A percentile compares a stretch with the other conserved stretches of the same genome.
These are phyloP conservation scores for Cylindrotheca fusiformis DNA, from an alignment of 108 stramenopile genomes.

Conservation along the genomic window DNA sequence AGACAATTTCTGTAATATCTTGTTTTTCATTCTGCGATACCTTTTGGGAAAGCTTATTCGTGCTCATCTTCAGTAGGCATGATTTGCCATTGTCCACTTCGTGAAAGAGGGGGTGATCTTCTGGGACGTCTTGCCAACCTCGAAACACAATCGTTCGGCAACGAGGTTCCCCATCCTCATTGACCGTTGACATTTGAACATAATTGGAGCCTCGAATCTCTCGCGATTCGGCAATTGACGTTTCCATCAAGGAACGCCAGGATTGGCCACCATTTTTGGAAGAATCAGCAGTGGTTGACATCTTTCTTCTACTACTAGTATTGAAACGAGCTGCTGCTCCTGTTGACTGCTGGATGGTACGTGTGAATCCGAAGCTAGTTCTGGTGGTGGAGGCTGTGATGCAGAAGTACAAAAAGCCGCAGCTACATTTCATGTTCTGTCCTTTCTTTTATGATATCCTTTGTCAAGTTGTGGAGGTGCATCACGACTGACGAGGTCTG, in stretches of 20 bases:
- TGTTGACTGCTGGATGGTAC: background rate
- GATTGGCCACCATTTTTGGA: constrained; percentile 14
- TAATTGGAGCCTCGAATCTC: constrained; percentile 89
- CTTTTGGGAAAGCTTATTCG: constrained; percentile 75
- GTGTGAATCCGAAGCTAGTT: background rate
- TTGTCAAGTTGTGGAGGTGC: too few species aligned
- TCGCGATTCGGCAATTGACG: constrained; percentile 70
- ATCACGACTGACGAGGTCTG: too few species aligned
- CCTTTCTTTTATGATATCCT: too few species aligned
- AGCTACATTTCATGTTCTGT: too few species aligned
- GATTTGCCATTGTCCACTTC: constrained; percentile 8
- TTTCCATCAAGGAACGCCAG: constrained; percentile 66
- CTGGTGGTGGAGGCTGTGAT: background rate
- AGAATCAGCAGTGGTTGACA: background rate
- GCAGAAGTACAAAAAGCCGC: too few species aligned
- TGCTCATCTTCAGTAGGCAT: constrained; percentile 78
- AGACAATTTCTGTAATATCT: constrained; percentile 67
- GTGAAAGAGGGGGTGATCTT: constrained; percentile 21
- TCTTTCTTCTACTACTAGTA: background rate
- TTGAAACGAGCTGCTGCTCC: constrained; percentile 1
- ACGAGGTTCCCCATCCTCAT: constrained; percentile 60
- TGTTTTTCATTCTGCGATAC: constrained; percentile 29
- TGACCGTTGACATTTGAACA: constrained; percentile 83
- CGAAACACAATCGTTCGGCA: constrained; percentile 84
- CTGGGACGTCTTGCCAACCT: constrained; percentile 46